phyloP scores from a whole-genome alignment of 805 yeast genomes.

The Candida glaebosa region DNA sequence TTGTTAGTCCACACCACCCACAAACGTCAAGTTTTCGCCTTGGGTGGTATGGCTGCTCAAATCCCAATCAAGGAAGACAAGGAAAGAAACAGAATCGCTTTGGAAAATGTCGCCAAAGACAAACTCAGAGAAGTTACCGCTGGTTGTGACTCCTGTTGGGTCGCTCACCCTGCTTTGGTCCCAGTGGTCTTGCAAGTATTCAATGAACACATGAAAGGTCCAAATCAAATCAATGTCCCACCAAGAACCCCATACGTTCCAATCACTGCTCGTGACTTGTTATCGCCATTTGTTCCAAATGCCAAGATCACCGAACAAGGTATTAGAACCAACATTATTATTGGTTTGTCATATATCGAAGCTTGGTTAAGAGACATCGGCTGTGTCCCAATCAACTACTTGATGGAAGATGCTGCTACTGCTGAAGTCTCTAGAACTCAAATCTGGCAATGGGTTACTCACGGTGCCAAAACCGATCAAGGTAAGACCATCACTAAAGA shows the following conservation, averaged over 20 bases:
- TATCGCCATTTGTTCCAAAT: constrained; percentile 59
- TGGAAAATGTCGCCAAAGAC: constrained; percentile 71
- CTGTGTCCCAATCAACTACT: constrained; percentile 79
- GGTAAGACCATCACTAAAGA: constrained; percentile 58
- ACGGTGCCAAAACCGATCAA: constrained; percentile 58
- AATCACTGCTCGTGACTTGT: constrained; percentile 55
- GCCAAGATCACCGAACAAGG: constrained; percentile 69
- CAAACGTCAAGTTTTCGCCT: constrained; percentile 76
- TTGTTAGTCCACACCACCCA: constrained; percentile 72
- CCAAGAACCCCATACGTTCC: constrained; percentile 48
- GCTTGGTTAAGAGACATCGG: constrained; percentile 84
- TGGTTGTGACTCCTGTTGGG: constrained; percentile 90
- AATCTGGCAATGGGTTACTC: constrained; percentile 80
- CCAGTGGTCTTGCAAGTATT: constrained; percentile 70
- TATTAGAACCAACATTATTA: constrained; percentile 65
- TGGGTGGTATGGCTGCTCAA: constrained; percentile 91
- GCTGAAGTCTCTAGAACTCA: constrained; percentile 85
- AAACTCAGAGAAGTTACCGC: constrained; percentile 72
- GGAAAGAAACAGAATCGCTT: constrained; percentile 59
- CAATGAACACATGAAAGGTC: constrained; percentile 75
- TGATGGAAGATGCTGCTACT: constrained; percentile 90
- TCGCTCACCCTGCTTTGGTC: constrained; percentile 82
- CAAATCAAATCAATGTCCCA: constrained; percentile 66
- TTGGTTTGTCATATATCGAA: constrained; percentile 78
- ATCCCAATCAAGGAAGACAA: constrained; percentile 75